Evolutionary conservation across 1,139 yeast genomes (phyloP), one percentile per base, ranked within the genome.

Genomic region (Debaryomyces robertsiae): DNA sequence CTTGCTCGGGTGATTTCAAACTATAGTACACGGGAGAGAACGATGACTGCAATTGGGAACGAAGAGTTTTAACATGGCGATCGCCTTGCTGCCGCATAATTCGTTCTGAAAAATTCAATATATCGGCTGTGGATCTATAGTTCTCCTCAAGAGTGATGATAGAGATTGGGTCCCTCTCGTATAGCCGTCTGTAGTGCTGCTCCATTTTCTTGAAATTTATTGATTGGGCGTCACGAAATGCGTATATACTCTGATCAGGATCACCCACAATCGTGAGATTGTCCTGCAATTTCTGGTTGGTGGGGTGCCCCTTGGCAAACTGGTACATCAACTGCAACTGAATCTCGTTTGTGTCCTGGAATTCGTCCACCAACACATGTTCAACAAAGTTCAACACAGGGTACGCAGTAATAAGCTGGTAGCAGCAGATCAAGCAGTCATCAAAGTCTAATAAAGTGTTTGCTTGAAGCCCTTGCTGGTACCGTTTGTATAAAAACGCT

Each of bases 211-310:
- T 63, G 52, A 93, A 88, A 53, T 88, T 90, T 11, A 69, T 67
- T 0, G 84, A 72, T 32, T 81, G 81, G 0, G 98, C 97, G 51
- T 86, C 82, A 46, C 98, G 70, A 50, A 91, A 91, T 1, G 84
- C 89, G 58, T 93, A 93, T 22, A 93, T 93, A 55, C 96, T 84
- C 60, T 93, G 98, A 61, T 93, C 97, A 0, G 97, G 96, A 54
- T 93, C 98, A 1, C 98, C 98, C 1, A 93, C 98, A 1, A 90
- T 81, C 0, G 97, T 87, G 6, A 91, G 71, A 46, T 83, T 83
- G 39, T 67, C 46, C 46, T 64, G 69, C 27, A 41, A 43, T 3
- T 42, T 30, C 2, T 47, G 36, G 19, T 53, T 41, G 1, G 53
- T 33, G 3, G 65, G 58, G 44, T 64, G 61, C 4, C 70, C 72